These are phyloP conservation scores for Sclerotinia borealis DNA, from an alignment of 2,329 filamentous ascomycete species.

Conservation along the genomic window DNA sequence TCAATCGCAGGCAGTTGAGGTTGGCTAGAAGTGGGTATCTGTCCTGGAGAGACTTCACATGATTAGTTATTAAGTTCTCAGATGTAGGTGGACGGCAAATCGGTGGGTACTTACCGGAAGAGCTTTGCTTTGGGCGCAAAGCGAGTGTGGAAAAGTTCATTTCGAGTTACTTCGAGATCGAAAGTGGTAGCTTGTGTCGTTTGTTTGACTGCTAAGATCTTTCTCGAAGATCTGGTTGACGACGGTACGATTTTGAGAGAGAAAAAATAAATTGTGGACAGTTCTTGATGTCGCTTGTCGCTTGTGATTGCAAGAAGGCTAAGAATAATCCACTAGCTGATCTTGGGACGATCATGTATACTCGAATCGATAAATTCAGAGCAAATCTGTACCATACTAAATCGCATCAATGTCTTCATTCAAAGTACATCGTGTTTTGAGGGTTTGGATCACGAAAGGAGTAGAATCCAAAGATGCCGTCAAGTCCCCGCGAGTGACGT, in stretches of 20 bases:
- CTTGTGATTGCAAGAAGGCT: no score
- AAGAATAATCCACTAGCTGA: not conserved
- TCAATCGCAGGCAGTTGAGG: not conserved
- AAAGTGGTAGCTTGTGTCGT: not conserved
- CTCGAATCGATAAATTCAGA: not conserved
- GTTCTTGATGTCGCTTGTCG: not conserved
- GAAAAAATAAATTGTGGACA: not conserved
- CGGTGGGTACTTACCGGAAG: not conserved
- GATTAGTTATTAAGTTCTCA: not conserved
- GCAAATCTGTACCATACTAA: not conserved
- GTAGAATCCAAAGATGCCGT: no score
- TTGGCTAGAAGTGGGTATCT: not conserved
- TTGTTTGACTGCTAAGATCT: not conserved
- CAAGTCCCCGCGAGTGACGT: no score
- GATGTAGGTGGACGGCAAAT: not conserved
- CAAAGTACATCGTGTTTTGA: no score
- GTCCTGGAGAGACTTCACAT: not conserved
- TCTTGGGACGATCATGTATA: no score
- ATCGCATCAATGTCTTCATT: not conserved
- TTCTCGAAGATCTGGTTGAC: not conserved
- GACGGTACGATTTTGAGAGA: no score
- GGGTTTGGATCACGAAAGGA: no score
- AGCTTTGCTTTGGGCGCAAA: not conserved
- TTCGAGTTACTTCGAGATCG: not conserved
- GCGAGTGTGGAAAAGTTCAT: not conserved